Base-by-base conservation (phyloP, 2,329 filamentous ascomycete species). In the Lithohypha guttulata region DNA sequence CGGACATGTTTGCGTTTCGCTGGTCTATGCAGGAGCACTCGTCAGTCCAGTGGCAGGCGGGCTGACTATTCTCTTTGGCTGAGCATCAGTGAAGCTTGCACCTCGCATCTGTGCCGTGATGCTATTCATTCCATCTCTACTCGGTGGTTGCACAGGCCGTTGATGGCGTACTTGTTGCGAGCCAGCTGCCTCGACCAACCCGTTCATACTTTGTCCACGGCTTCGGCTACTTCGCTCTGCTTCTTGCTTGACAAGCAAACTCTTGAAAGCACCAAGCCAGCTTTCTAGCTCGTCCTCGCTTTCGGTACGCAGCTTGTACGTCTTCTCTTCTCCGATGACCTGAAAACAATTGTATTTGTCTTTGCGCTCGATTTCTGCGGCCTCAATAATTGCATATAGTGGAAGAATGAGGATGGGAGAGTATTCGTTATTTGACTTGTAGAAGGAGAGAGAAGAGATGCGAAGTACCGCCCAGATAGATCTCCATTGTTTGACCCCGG, bases 401-500 rank as follows among this genome's bases (percentile, higher is more conserved):
- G 82, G 77, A 22, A 95, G 67, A 51, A 98, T 82, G 51, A 86
- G 79, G 45, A 82, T 71, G 1, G 87, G 84, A 9, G 82, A 80
- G 59, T 96, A 96, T 62, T 98, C 91, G 47, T 75, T 67, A 41
- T 93, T 84, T 55, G 93, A 81, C 60, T 95, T 95, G 69, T 98
- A 98, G 18, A 96, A 73, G 11, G 85, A 82, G 21, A 98, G 67
- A 47, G 83, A 86, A 36, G 81, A 79, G 1, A 84, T 81, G 21
- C 91, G 82, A 36, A 98, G 71, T 0, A 96, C 91, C 9, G 81
- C 82, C 91, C 91, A 96, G 43, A 86, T 72, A 52, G 85, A 81
- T 67, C 94, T 95, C 91, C 91, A 98, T 54, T 93, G 83, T 32
- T 82, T 78, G 39, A 98, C 75, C 6, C 86, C 85, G 15, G 80